Base-by-base conservation (phyloP, 352 stramenopile genomes). In the Pythium chondricola region DNA sequence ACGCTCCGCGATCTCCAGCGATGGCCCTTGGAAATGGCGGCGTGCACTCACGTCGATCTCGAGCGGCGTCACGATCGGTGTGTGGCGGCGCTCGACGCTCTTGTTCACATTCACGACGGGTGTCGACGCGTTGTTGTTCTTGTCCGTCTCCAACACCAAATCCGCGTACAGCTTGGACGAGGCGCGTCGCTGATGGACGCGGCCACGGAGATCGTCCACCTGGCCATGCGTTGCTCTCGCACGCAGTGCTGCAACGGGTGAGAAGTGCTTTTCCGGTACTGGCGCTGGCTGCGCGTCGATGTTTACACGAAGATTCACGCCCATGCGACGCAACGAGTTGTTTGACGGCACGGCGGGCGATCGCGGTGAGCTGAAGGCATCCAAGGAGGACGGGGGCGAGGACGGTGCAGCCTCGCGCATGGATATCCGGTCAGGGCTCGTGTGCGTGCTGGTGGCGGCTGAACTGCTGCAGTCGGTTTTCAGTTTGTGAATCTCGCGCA, bases 401-500 rank as follows among this genome's bases (percentile, higher is more conserved):
- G 6, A 11, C 7, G 31, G 18, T n/a, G n/a, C n/a, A 0, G 29
- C 13, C 1, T 39, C 22, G 25, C 40, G 33, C 7, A 35, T 18
- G 14, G 31, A 29, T 30, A 51, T 40, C 21, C 48, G 40, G 38
- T 36, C 43, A 1, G 48, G 48, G 2, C 31, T 57, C 10, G 48
- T 27, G 14, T 35, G 51, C 43, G 39, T 6, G 6, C 31, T 43
- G 18, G n/a, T 40, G 4, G n/a, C 14, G 21, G 16, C 61, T 11
- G 53, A 30, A 9, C 40, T 52, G 4, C 21, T 29, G 7, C 17
- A 27, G 17, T 67, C 54, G 11, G 42, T 49, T 33, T 79, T 68
- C n/a, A 93, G 63, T 40, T 89, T 89, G 31, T 85, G 71, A 43
- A 86, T 76, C 52, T 93, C 81, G 6, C 81, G 73, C 51, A 71